Conservation (phyloP, 129 eudicot species). For the Pulicaria dysenterica region DNA sequence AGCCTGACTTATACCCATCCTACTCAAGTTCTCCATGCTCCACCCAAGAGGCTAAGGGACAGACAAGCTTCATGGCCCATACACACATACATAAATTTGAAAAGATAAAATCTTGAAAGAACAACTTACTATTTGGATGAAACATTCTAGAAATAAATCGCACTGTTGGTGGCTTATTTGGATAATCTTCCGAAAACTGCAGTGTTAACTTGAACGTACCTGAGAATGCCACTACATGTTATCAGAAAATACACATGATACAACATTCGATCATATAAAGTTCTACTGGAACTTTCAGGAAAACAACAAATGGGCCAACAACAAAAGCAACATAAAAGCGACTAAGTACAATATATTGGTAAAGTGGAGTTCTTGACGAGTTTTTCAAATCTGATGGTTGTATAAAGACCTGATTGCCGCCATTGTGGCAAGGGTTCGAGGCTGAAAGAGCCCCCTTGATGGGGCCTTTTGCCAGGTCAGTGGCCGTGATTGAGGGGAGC, state of each 20-base stretch:
- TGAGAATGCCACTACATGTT: conserved; percentile 24
- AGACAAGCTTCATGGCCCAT: conserved; percentile 6
- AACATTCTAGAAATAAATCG: conserved; percentile 66
- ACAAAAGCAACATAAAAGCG: not conserved
- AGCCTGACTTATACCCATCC: conserved; percentile 4
- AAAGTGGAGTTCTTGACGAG: no score
- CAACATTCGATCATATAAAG: not conserved
- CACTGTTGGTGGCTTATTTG: conserved; percentile 67
- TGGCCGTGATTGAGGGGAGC: no score
- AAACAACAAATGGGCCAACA: not conserved
- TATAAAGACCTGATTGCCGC: no score
- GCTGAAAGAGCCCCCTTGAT: no score
- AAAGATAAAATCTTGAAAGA: not conserved
- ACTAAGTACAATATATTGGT: no score
- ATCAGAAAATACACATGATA: conserved; percentile 4
- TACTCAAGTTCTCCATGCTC: conserved; percentile 9
- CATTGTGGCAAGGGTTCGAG: no score
- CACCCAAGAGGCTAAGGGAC: not conserved
- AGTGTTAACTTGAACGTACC: conserved; percentile 64
- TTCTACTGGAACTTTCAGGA: not conserved
- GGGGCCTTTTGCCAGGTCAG: no score
- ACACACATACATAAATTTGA: conserved; percentile 8
- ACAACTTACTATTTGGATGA: conserved; percentile 65
- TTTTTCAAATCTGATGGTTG: no score
- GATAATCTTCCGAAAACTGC: conserved; percentile 63